Percentiles rank a stretch among this genome's conserved stretches.
phyloP scores from a whole-genome alignment of 1,284 basidiomycete species.

The Apiotrichum porosum region DNA sequence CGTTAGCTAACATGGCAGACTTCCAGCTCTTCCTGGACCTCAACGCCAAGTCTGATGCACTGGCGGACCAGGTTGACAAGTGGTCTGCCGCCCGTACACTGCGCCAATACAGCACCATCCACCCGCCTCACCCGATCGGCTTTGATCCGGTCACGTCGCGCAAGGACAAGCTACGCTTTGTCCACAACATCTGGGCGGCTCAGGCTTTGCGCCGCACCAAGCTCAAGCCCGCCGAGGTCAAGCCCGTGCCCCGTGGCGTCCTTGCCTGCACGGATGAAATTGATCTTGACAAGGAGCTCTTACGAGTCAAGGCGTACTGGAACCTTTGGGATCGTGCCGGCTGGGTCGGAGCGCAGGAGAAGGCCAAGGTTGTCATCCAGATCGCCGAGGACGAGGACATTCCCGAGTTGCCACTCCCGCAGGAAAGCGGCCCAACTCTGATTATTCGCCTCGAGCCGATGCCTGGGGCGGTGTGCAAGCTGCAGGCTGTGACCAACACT shows the following conservation, averaged over 20 bases:
- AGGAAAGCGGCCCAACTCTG: conserved; percentile 56
- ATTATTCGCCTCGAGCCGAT: conserved; percentile 64
- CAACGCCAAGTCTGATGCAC: conserved; percentile 29
- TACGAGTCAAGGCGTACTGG: conserved; percentile 12
- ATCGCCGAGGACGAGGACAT: conserved; percentile 56
- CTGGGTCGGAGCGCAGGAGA: conserved; percentile 12
- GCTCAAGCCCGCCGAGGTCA: conserved; percentile 39
- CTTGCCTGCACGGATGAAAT: conserved; percentile 58
- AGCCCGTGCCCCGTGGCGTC: conserved; percentile 54
- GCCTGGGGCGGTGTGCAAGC: conserved; percentile 64
- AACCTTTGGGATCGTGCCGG: conserved; percentile 12
- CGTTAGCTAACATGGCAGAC: conserved; percentile 54
- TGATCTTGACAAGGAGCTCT: conserved; percentile 26
- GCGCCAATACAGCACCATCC: conserved; percentile 65
- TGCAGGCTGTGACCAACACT: not conserved
- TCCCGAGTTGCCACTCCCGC: not conserved
- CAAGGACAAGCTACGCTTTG: conserved; percentile 69
- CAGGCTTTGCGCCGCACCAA: conserved; percentile 72
- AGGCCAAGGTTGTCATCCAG: conserved; percentile 84
- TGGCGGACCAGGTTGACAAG: conserved; percentile 69
- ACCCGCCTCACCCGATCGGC: conserved; percentile 62
- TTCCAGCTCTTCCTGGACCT: conserved; percentile 70
- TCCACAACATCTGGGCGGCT: conserved; percentile 77
- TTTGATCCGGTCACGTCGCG: conserved; percentile 61
- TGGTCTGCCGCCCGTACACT: conserved; percentile 74